Evolutionary conservation across 192 early-diverging fungal species (phyloP), one percentile per base, ranked within the genome.

Genomic region (Podila minutissima): DNA sequence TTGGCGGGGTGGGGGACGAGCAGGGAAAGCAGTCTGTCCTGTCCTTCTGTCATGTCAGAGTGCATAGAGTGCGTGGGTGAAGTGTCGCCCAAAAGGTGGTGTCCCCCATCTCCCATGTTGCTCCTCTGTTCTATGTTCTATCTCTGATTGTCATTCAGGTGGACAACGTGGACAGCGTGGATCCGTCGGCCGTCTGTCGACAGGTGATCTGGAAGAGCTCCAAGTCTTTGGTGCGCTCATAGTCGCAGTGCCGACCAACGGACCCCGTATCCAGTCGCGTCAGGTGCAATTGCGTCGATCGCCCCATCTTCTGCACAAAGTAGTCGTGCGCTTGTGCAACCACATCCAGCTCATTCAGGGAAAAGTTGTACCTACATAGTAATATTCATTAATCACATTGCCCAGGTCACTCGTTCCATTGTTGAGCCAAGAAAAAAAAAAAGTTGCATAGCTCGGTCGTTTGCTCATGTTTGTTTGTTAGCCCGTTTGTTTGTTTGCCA

Each of bases 281-380:
- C 6, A 71, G 70, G 28, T 69, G 48, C 28, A 81, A 33, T 20
- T 69, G 20, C 5, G 7, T 28, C 0, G 77, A 81, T 50, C 31
- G n/a, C 7, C 46, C 46, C 31, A 69, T 61, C 66, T 33, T 50
- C 53, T 61, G 41, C 22, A 73, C 67, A 53, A 81, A 81, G 49
- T 81, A 73, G 8, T 81, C 71, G 71, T 73, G 55, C 9, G 77
- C 77, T 9, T 72, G 71, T 17, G 77, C 77, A 6, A 81, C 77
- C 2, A 81, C 71, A 20, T 51, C 66, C 35, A 81, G 31, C 71
- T 72, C 32, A 29, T 81, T 66, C 17, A 81, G 11, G 0, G 77
- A 81, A 41, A 81, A 81, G 37, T 81, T 81, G 37, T 67, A 72
- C 26, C 76, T 76, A 50, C 15, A n/a, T n/a, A n/a, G n/a, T n/a